These are phyloP conservation scores for Colletotrichum tabaci DNA, from an alignment of 2,329 filamentous ascomycete species.

Conservation along the genomic window DNA sequence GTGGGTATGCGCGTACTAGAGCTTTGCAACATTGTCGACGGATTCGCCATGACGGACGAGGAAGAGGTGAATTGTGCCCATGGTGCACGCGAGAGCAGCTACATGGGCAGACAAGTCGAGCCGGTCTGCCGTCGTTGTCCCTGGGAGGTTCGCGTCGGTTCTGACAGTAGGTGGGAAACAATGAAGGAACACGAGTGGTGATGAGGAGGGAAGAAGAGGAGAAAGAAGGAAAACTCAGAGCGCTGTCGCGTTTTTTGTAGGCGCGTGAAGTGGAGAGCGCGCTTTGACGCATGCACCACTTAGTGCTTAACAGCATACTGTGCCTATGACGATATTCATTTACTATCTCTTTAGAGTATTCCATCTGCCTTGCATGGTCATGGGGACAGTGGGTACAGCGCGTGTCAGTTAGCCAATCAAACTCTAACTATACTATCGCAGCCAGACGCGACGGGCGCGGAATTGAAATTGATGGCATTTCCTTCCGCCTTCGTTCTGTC, in stretches of 20 bases:
- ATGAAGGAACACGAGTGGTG: not conserved
- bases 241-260: constrained; percentile 20
- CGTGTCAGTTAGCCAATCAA: too few relatives aligned
- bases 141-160: constrained; percentile 10
- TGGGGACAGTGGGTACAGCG: too few relatives aligned
- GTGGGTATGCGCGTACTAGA: constrained; percentile 70
- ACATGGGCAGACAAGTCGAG: constrained; percentile 17
- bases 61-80: constrained; percentile 63
- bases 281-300: not conserved
- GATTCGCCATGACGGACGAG: constrained; percentile 92
- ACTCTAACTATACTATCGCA: too few relatives aligned
- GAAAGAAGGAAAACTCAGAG: not conserved
- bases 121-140: not conserved
- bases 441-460: too few relatives aligned
- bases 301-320: rapidly evolving
- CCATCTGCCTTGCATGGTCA: too few relatives aligned
- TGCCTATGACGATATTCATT: too few relatives aligned
- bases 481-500: too few relatives aligned
- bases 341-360: too few relatives aligned
- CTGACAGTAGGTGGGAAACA: not conserved
- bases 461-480: too few relatives aligned
- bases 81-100: constrained; percentile 20
- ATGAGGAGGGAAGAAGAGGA: not conserved
- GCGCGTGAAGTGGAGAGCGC: not conserved
- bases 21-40: constrained; percentile 86